A percentile compares a stretch with the other conserved stretches of the same genome.
phyloP scores from a whole-genome alignment of 495 filamentous ascomycete species.

The Aspergillus cavernicola region DNA sequence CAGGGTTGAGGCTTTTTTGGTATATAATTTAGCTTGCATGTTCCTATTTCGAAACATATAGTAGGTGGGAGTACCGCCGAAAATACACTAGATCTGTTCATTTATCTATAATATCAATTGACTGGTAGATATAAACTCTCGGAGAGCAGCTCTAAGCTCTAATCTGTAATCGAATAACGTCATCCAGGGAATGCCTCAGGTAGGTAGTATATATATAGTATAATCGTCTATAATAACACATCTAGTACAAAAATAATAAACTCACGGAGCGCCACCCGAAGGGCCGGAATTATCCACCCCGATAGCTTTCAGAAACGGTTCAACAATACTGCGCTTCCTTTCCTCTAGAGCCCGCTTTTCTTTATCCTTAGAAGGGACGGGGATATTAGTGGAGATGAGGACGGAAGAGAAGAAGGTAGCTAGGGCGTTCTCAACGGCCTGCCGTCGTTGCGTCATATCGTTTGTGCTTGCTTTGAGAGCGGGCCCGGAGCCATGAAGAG shows the following conservation, averaged over 20 bases:
- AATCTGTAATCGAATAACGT: too few relatives aligned
- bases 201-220: too few relatives aligned
- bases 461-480: conserved; percentile 1
- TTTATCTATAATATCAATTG: too few relatives aligned
- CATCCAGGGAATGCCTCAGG: too few relatives aligned
- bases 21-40: too few relatives aligned
- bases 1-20: too few relatives aligned
- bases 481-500: conserved; percentile 6
- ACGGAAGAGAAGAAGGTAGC: conserved; percentile 32
- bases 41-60: too few relatives aligned
- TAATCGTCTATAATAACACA: not conserved
- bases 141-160: too few relatives aligned
- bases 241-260: not conserved
- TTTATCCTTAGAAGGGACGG: conserved; percentile 37
- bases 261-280: conserved; percentile 26
- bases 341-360: conserved; percentile 40
- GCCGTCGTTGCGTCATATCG: not conserved
- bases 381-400: conserved; percentile 32
- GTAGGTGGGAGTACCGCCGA: too few relatives aligned
- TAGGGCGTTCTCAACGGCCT: conserved; percentile 32
- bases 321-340: conserved; percentile 37
- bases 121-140: too few relatives aligned
- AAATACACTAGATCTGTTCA: too few relatives aligned
- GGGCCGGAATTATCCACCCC: conserved; percentile 39
- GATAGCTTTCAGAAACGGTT: conserved; percentile 44